Evolutionary conservation across 371 early-diverging fungal species (phyloP).

Genomic region (Mucor sp.): DNA sequence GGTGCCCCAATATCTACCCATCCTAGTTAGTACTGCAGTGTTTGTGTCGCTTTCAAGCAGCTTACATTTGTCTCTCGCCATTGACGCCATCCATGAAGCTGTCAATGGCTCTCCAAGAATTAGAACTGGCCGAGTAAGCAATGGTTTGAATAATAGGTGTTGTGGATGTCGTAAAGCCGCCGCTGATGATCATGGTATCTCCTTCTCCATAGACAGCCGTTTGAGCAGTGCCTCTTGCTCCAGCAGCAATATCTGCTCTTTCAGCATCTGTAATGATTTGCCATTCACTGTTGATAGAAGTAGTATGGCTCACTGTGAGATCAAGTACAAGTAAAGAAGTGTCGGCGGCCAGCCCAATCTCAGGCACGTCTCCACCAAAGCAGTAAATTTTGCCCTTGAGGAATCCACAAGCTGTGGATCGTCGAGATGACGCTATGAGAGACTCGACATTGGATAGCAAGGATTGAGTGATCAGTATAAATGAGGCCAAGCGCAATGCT

Average conservation of each 20-base stretch:
- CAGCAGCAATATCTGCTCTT: not conserved
- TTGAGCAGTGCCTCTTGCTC: not conserved
- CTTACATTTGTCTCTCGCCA: not conserved
- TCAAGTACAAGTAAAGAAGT: not conserved
- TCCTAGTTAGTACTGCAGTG: not conserved
- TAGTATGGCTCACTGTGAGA: not conserved
- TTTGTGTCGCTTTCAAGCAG: not conserved
- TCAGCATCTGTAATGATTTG: not conserved
- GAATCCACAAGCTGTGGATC: not conserved
- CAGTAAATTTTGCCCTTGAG: not conserved
- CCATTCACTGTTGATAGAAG: not conserved
- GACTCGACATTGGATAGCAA: not conserved
- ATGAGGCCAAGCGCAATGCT: not conserved
- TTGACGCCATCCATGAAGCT: not conserved
- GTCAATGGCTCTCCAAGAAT: constrained; percentile 8
- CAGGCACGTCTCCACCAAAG: not conserved
- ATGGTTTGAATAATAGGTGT: not conserved
- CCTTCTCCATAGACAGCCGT: not conserved
- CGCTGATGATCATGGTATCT: not conserved
- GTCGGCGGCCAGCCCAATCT: not conserved
- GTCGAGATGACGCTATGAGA: not conserved
- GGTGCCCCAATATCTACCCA: not conserved
- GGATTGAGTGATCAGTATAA: not conserved
- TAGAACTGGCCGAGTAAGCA: not conserved
- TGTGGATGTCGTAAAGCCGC: not conserved